phyloP scores from a whole-genome alignment of 2,329 filamentous ascomycete species.

The Botrytis fragariae region DNA sequence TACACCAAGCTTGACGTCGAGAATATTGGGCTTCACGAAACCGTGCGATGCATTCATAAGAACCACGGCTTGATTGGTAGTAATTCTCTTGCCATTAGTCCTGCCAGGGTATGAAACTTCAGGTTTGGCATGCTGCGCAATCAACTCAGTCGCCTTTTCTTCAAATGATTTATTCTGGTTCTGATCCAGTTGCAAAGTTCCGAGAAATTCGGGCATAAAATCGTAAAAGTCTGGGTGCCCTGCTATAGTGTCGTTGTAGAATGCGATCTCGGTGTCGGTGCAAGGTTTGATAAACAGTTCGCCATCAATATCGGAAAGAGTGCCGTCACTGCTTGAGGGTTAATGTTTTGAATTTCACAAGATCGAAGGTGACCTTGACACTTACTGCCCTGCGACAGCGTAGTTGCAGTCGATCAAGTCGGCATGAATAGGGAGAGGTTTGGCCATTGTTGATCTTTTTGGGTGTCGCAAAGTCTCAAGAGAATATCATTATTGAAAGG shows the following conservation, averaged over 20 bases:
- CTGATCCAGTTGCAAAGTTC: slow-evolving; percentile 69
- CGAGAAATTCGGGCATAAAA: slow-evolving; percentile 83
- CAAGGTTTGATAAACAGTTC: slow-evolving; percentile 93
- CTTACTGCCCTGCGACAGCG: slow-evolving; percentile 83
- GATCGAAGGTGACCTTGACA: slow-evolving; percentile 30
- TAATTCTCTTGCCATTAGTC: slow-evolving; percentile 49
- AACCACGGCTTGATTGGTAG: slow-evolving; percentile 77
- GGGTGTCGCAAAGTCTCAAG: slow-evolving; percentile 27
- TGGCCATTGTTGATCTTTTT: slow-evolving; percentile 39
- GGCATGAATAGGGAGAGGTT: slow-evolving; percentile 43
- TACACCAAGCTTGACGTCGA: slow-evolving; percentile 88
- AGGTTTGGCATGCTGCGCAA: slow-evolving; percentile 34
- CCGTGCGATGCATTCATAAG: slow-evolving; percentile 80
- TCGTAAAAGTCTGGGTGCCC: slow-evolving; percentile 71
- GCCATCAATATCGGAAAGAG: slow-evolving; percentile 79
- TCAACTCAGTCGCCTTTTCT: slow-evolving; percentile 46
- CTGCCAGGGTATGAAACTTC: slow-evolving; percentile 30
- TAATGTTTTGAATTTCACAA: slow-evolving; percentile 21
- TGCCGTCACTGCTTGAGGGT: slow-evolving; percentile 67
- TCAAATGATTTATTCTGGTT: slow-evolving; percentile 50
- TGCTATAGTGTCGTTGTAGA: slow-evolving; percentile 70
- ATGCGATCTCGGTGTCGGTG: slow-evolving; percentile 77
- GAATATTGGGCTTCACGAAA: slow-evolving; percentile 80
- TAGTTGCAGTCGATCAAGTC: slow-evolving; percentile 69
- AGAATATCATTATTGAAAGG: slow-evolving; percentile 37